Evolutionary conservation across 192 early-diverging fungal genomes (phyloP), one percentile per base, ranked within the genome.

Genomic region (Lunasporangiospora selenospora): DNA sequence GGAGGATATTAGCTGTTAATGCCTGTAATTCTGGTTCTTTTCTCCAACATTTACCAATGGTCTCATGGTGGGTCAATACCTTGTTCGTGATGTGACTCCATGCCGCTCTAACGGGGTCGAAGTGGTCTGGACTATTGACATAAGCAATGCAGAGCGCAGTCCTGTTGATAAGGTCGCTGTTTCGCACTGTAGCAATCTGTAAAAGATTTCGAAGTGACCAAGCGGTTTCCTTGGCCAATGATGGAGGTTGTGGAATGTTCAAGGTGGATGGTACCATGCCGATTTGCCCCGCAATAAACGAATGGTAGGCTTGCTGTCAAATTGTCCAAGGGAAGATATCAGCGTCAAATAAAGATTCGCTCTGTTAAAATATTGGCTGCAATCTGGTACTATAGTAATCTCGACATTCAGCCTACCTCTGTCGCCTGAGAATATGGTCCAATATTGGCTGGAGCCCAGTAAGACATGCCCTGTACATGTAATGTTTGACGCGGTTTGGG

Each of bases 361-460:
- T n/a, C n/a, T n/a, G n/a, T n/a, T n/a, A n/a, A n/a, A n/a, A n/a
- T n/a, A n/a, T n/a, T n/a, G n/a, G n/a, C n/a, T n/a, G n/a, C n/a
- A n/a, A n/a, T n/a, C n/a, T n/a, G n/a, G n/a, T n/a, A n/a, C n/a
- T n/a, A n/a, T n/a, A n/a, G n/a, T n/a, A n/a, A n/a, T n/a, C n/a
- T n/a, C n/a, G n/a, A n/a, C n/a, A n/a, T n/a, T n/a, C 8, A 38
- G 67, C 63, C 44, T 77, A 89, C 87, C 67, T 81, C 75, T 24
- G 80, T 82, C 15, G 85, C 81, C 67, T 94, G 92, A 12, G 87
- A 89, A 67, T 94, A 94, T 19, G 92, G 92, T 21, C 92, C 92
- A 64, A 94, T 93, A 57, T 94, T 94, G 24, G 92, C 90, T 26
- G 92, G 92, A 9, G 92, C 92, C 92, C 92, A 94, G 66, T 94